phyloP scores from a whole-genome alignment of 371 early-diverging fungal genomes.

The Mucor indicus region DNA sequence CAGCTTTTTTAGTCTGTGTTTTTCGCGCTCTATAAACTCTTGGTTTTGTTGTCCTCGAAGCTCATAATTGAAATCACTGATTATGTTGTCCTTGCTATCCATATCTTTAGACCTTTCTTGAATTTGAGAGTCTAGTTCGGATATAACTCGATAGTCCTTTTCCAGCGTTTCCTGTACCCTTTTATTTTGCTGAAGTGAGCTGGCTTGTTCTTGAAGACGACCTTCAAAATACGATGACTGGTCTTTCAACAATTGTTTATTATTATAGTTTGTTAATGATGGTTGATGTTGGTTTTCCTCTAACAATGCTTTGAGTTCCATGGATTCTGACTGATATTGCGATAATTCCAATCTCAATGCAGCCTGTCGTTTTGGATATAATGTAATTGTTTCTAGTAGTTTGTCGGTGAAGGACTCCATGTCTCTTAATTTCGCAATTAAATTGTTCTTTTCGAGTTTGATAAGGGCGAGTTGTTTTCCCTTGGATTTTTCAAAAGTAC shows the following conservation, averaged over 20 bases:
- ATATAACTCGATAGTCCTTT: slow-evolving; percentile 13
- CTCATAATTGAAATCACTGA: slow-evolving; percentile 24
- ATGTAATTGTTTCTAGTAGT: slow-evolving; percentile 15
- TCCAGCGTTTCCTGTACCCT: slow-evolving; percentile 13
- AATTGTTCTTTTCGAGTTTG: slow-evolving; percentile 10
- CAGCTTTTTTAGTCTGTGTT: not conserved
- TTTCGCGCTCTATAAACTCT: not conserved
- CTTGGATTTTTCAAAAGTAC: too few relatives aligned
- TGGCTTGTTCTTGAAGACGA: slow-evolving; percentile 28
- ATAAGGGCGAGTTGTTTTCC: too few relatives aligned
- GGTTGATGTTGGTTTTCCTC: slow-evolving; percentile 16
- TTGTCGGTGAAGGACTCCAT: slow-evolving; percentile 25
- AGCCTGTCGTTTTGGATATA: slow-evolving; percentile 15
- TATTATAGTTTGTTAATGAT: not conserved
- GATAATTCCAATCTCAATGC: slow-evolving; percentile 18
- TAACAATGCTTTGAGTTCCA: slow-evolving; percentile 21
- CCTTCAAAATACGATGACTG: slow-evolving; percentile 26
- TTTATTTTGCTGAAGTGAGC: slow-evolving; percentile 17
- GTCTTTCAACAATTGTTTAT: slow-evolving; percentile 32
- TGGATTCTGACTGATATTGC: slow-evolving; percentile 16
- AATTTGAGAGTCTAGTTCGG: too few relatives aligned
- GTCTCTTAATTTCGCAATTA: slow-evolving; percentile 17
- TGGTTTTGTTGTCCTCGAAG: not conserved
- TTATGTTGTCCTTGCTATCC: slow-evolving; percentile 31
- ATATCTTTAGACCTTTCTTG: slow-evolving; percentile 24